Evolutionary conservation across 2,329 filamentous ascomycete genomes (phyloP), one percentile per base, ranked within the genome.

Genomic region (Hypoxylon sp.): DNA sequence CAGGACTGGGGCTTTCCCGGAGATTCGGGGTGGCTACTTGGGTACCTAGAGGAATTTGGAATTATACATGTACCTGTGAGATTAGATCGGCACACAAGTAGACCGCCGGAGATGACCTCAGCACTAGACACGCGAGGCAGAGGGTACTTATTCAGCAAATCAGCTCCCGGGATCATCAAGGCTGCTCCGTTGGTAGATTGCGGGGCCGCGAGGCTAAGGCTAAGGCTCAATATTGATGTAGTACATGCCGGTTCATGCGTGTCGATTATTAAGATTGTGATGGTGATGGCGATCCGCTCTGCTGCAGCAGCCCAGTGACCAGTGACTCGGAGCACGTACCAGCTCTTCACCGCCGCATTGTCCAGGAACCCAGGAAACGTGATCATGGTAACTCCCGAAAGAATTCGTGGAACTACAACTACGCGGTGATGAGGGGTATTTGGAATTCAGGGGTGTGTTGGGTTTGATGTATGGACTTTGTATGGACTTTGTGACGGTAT

Each of bases 381-480:
- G 56, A 61, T 66, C 33, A 35, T 55, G 56, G 46, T 66, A 22
- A 17, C 33, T 44, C 10, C 46, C 6, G 25, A 20, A 35, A 50
- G 14, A 50, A n/a, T 20, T 33, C 13, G 13, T 48, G 31, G 44
- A 37, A 27, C 54, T 27, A 27, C 30, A n/a, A 37, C 5, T 13
- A 37, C 13, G 14, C 33, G 14, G 33, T 42, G 14, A 44, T 40
- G 42, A 50, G 11, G 11, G 22, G 10, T 40, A 65, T 65, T 65
- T 65, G 62, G 51, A 66, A 66, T 61, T 56, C n/a, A 37, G 50
- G 17, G 17, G 40, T 30, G 6, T 20, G 8, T 51, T 46, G n/a
- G 17, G 35, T 14, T 46, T 14, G 17, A 3, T 6, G 27, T 46
- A 55, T 10, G 17, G n/a, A 20, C 17, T 53, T 2, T 22, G 37